Evolutionary conservation across 2,329 filamentous ascomycete species (phyloP), one percentile per base, ranked within the genome.

Genomic region (Fusarium vanettenii): DNA sequence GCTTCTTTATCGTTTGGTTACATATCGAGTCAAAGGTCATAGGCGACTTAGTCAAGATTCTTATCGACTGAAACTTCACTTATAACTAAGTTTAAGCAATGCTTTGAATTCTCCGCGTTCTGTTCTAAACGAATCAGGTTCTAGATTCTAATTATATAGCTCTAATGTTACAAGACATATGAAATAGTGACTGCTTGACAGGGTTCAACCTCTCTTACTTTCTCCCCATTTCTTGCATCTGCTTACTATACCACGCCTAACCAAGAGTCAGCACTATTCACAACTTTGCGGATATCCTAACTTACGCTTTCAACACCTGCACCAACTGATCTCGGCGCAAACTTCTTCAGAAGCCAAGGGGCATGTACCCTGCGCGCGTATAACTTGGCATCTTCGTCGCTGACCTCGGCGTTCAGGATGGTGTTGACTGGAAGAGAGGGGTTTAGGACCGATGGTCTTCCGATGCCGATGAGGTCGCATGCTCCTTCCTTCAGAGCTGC

Each of bases 391-490:
- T 78, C 72, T 3, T 74, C 70, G 13, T 62, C 35, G 7, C 63
- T 41, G 0, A 78, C 60, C 3, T 78, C 67, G n/a, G 50, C 62
- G 4, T 71, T 78, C 14, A 78, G 14, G 5, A 78, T 68, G 3
- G 60, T 70, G 25, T 70, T 74, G 18, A 84, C 73, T 0, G 85
- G 85, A 14, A 86, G 66, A 2, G 61, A 48, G 1, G 85, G 84
- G 63, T 86, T 82, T 0, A 86, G 39, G 0, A 83, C 78, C 0
- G 85, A 78, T 13, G 85, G 85, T 5, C 86, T 72, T 0, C 76
- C 85, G 1, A 87, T 63, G 3, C 85, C 86, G 18, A 86, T 77
- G 2, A 86, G 64, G 33, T 87, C 85, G 55, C 86, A 87, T 6
- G 78, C 83, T 0, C 80, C 83, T 22, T 80, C 78, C 0, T 70